Percentiles rank a stretch among this genome's conserved stretches.
phyloP scores from a whole-genome alignment of 306 rosid species.

The Boehmeria nivea region DNA sequence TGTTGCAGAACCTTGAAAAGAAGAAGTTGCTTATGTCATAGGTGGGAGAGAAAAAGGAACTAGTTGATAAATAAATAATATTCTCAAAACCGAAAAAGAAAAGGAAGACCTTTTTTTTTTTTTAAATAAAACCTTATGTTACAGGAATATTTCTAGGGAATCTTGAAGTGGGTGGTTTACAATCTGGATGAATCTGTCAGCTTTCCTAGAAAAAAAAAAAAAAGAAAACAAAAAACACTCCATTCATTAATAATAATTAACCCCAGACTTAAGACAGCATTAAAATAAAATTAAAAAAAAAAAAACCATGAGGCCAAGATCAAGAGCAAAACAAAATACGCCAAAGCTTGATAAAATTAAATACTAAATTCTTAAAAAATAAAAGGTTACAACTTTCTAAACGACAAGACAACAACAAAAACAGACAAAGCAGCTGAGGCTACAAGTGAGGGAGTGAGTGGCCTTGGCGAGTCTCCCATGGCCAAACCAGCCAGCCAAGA shows the following conservation, averaged over 20 bases:
- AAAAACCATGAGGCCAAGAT: too few relatives aligned
- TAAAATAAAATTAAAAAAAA: too few relatives aligned
- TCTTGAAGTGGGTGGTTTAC: slow-evolving; percentile 37
- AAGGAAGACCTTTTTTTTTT: too few relatives aligned
- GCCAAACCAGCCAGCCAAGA: slow-evolving; percentile 94
- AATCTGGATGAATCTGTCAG: slow-evolving; percentile 47
- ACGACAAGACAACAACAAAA: slow-evolving; percentile 24
- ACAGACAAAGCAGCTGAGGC: slow-evolving; percentile 16
- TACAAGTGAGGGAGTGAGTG: slow-evolving; percentile 16
- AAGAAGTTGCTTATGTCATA: too few relatives aligned
- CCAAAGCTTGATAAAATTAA: neutral
- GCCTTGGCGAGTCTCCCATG: slow-evolving; percentile 70
- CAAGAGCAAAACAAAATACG: neutral
- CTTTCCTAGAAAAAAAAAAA: slow-evolving; percentile 36
- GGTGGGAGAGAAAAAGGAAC: slow-evolving; percentile 3
- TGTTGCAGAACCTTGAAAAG: slow-evolving; percentile 10
- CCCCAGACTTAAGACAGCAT: too few relatives aligned
- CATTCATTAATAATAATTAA: too few relatives aligned
- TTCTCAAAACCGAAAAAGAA: neutral
- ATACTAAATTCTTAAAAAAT: too few relatives aligned
- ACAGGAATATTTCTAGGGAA: slow-evolving; percentile 31
- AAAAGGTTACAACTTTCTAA: slow-evolving; percentile 24
- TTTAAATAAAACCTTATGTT: slow-evolving; percentile 7
- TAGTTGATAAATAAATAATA: neutral
- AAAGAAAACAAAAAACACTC: too few relatives aligned